Percentiles rank a stretch among this genome's conserved stretches.
These are phyloP conservation scores for Craspedostauros australis DNA, from an alignment of 108 stramenopile genomes.

Conservation along the genomic window DNA sequence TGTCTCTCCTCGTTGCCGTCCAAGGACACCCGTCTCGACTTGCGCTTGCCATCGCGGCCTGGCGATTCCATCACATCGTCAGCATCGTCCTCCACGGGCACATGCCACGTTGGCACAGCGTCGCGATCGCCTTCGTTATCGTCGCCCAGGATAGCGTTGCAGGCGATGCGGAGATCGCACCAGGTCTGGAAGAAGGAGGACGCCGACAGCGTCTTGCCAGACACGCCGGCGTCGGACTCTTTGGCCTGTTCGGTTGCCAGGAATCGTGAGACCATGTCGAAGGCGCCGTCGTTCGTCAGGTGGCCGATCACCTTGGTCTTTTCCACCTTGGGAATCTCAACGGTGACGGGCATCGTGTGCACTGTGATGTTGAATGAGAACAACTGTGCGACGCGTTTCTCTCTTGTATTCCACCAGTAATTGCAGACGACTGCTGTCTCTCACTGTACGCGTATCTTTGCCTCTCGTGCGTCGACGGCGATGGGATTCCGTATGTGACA, in stretches of 20 bases:
- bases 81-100: no score
- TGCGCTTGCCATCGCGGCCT: no score
- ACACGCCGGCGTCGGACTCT: conserved; percentile 6
- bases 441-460: no score
- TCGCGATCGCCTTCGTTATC: no score
- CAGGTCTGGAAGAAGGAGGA: conserved; percentile 17
- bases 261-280: conserved; percentile 24
- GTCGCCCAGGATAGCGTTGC: conserved; percentile 14
- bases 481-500: no score
- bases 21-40: no score
- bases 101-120: conserved; percentile 15
- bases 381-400: no score
- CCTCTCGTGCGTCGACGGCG: no score
- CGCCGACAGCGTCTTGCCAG: conserved; percentile 7
- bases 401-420: no score
- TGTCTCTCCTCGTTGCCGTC: conserved; percentile 5
- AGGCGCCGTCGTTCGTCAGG: conserved; percentile 11
- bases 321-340: conserved; percentile 7
- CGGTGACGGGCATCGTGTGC: no score
- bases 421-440: no score
- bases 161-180: conserved; percentile 16
- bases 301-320: conserved; percentile 4
- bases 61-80: no score
- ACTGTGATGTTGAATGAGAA: background rate
- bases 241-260: conserved; percentile 20